Evolutionary conservation across 331 rosid species (phyloP).

Genomic region (Dryas integrifolia): DNA sequence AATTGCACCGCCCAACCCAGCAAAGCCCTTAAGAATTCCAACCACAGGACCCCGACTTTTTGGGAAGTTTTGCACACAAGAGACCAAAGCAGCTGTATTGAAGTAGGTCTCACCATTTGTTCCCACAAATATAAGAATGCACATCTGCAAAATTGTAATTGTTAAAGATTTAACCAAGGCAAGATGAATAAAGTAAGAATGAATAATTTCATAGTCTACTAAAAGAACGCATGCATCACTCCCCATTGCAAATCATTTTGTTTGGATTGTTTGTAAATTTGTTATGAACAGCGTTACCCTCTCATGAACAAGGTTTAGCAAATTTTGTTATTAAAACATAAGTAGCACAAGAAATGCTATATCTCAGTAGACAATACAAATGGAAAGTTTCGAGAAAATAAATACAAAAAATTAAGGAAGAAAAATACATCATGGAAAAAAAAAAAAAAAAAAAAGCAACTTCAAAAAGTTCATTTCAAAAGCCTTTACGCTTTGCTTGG

Average conservation of each 20-base stretch:
- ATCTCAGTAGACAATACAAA: not conserved
- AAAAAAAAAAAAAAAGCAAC: not conserved
- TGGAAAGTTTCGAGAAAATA: not conserved
- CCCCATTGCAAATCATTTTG: not conserved
- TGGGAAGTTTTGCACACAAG: constrained; percentile 80
- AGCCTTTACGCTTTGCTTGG: not conserved
- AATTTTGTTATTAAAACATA: not conserved
- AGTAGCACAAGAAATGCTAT: not conserved
- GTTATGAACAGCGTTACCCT: not conserved
- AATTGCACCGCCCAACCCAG: constrained; percentile 68
- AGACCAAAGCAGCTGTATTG: constrained; percentile 78
- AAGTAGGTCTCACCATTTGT: constrained; percentile 79
- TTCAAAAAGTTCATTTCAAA: not conserved
- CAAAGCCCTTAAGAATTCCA: constrained; percentile 90
- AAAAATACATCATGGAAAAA: not conserved
- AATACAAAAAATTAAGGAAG: not conserved
- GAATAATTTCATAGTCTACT: constrained; percentile 4
- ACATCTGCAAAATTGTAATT: constrained; percentile 54
- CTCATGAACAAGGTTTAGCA: not conserved
- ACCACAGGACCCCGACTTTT: constrained; percentile 78
- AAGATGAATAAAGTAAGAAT: not conserved
- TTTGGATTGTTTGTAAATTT: not conserved
- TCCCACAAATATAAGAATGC: constrained; percentile 60
- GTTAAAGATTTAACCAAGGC: not conserved
- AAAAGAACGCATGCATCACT: not conserved